Evolutionary conservation across 2,329 filamentous ascomycete genomes (phyloP).

Genomic region (Mycosphaerella sp.): DNA sequence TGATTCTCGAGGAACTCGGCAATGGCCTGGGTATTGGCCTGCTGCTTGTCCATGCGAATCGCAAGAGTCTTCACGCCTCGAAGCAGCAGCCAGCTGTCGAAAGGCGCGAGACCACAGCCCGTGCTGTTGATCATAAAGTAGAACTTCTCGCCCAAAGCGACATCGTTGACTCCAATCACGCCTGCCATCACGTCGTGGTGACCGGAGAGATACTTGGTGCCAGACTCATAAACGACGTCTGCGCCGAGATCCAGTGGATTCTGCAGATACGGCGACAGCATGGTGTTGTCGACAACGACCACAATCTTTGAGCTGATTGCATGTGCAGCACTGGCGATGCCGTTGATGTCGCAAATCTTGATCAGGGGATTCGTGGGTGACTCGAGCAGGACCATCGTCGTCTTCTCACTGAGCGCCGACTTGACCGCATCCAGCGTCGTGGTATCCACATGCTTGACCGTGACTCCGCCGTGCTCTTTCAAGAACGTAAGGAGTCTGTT

Average conservation of each 20-base stretch:
- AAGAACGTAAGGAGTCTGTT: constrained; percentile 91
- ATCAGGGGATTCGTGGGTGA: constrained; percentile 97
- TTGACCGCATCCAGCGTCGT: constrained; percentile 68
- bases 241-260: constrained; percentile 93
- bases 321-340: constrained; percentile 71
- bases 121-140: constrained; percentile 98
- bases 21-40: constrained; percentile 82
- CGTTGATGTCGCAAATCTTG: constrained; percentile 89
- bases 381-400: constrained; percentile 90
- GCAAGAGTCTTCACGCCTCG: constrained; percentile 93
- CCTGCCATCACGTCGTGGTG: constrained; percentile 99
- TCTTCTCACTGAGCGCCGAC: constrained; percentile 67
- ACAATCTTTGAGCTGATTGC: constrained; percentile 70
- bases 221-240: constrained; percentile 94
- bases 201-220: constrained; percentile 94
- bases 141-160: constrained; percentile 74
- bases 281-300: constrained; percentile 95
- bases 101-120: constrained; percentile 87
- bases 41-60: constrained; percentile 98
- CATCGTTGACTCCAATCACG: constrained; percentile 85
- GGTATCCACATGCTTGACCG: constrained; percentile 95
- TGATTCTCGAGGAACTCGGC: constrained; percentile 85
- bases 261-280: constrained; percentile 90
- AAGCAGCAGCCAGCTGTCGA: constrained; percentile 93
- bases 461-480: constrained; percentile 78